These are phyloP conservation scores for Ustilago loliicola DNA, from an alignment of 1,284 basidiomycete genomes.

Conservation along the genomic window DNA sequence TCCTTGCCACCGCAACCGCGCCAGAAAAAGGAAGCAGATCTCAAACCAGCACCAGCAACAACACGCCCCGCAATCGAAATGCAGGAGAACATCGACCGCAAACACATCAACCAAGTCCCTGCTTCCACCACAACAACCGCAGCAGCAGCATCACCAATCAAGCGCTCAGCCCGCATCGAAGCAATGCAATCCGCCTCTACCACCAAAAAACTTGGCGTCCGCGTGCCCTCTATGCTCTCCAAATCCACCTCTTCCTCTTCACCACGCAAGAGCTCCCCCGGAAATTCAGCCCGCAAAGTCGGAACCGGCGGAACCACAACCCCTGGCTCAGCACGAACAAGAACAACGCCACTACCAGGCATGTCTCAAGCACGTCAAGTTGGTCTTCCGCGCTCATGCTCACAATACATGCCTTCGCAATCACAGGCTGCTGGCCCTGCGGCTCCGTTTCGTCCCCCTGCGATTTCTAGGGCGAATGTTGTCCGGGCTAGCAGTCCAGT, in stretches of 20 bases:
- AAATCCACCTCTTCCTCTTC: constrained; percentile 14
- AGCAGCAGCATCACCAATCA: constrained; percentile 26
- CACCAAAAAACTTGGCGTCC: constrained; percentile 44
- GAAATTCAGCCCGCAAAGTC: constrained; percentile 1
- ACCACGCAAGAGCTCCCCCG: constrained; percentile 15
- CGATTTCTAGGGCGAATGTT: constrained; percentile 10
- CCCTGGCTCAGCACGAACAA: constrained; percentile 6
- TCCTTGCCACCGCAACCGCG: not conserved
- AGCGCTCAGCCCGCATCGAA: constrained; percentile 46
- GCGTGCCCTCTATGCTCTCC: constrained; percentile 27
- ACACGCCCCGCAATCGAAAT: not conserved
- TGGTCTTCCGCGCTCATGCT: constrained; percentile 37
- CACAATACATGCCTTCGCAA: constrained; percentile 31
- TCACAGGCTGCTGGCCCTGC: constrained; percentile 16
- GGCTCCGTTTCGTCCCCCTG: constrained; percentile 46
- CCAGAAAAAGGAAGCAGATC: not conserved
- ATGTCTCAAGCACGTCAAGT: constrained; percentile 49
- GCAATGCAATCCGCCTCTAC: constrained; percentile 40
- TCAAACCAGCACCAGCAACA: constrained; percentile 3
- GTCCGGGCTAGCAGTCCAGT: constrained; percentile 9
- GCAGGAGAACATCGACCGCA: not conserved
- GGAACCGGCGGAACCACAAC: not conserved
- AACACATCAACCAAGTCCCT: not conserved
- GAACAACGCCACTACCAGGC: constrained; percentile 21
- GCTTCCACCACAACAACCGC: not conserved